phyloP scores from a whole-genome alignment of 371 early-diverging fungal genomes.

The Mucor racemosus region DNA sequence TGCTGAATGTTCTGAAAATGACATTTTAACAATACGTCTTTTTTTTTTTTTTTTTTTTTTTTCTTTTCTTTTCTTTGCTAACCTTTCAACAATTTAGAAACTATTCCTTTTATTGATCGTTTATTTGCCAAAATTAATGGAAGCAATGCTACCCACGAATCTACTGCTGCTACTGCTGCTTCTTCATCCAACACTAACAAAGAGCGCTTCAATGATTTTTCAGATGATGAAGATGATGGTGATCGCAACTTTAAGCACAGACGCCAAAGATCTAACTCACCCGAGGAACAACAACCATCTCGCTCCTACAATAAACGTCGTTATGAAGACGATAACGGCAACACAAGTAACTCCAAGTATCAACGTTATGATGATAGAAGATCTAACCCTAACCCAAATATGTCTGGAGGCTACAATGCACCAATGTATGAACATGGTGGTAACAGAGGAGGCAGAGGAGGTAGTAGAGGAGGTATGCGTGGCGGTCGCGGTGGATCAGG shows the following conservation, averaged over 20 bases:
- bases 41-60: not conserved
- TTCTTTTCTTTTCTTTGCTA: not conserved
- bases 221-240: constrained; percentile 68
- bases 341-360: constrained; percentile 29
- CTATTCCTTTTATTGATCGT: constrained; percentile 65
- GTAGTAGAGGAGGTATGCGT: constrained; percentile 36
- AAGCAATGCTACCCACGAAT: constrained; percentile 30
- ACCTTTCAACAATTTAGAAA: constrained; percentile 50
- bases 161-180: not conserved
- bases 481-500: constrained; percentile 49
- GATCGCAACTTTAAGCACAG: constrained; percentile 78
- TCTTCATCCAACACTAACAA: constrained; percentile 1
- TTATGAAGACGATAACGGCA: constrained; percentile 22
- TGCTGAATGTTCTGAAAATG: not conserved
- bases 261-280: constrained; percentile 57
- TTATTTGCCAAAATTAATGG: constrained; percentile 60
- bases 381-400: not conserved
- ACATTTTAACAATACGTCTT: not conserved
- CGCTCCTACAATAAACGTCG: constrained; percentile 35
- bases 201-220: constrained; percentile 52
- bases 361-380: constrained; percentile 28
- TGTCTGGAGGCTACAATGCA: constrained; percentile 1
- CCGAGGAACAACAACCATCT: constrained; percentile 28
- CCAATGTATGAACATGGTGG: constrained; percentile 14
- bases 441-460: constrained; percentile 21